Base-by-base conservation (phyloP, 1,284 basidiomycete genomes). In the Exsudoporus floridanus region DNA sequence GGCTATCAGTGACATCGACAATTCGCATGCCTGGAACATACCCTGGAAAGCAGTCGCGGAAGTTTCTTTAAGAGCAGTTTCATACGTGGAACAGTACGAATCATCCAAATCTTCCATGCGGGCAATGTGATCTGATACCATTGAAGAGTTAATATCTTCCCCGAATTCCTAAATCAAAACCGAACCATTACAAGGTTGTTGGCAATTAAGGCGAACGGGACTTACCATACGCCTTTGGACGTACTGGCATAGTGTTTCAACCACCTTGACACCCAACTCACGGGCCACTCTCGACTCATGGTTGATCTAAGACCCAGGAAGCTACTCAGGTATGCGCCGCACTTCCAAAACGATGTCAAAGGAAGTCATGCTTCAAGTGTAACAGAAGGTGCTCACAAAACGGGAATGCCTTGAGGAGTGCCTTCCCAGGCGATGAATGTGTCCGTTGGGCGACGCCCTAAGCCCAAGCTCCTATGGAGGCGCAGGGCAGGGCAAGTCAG, bases 61-160 rank as follows among this genome's bases (percentile, higher is more conserved):
- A 1, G 66, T 30, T 0, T 59, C n/a, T 23, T 68, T 68, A 4
- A 65, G 53, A 9, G 63, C 60, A 19, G 9, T 53, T 33, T 61
- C 51, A 12, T 65, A 63, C 14, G 53, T 25, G 1, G 51, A 28
- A 14, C 52, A 60, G 8, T 53, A 9, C 3, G 49, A 4, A 6
- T 44, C 43, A 9, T 60, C 54, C 7, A 56, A 42, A n/a, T 52
- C 34, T 25, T 58, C 45, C 60, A 69, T 60, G 10, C 48, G 57
- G 42, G 14, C 18, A 8, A 64, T 46, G n/a, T 67, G 59, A 14
- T 66, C 39, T 14, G 53, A 54, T 30, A 65, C 60, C 61, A 67
- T 66, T 0, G 58, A 58, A 10, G 49, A 42, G 1, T 52, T 44
- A 3, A 47, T 5, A n/a, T 39, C 14, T 41, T 54, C 53, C 12